These are phyloP conservation scores for Terfezia boudieri DNA, from an alignment of 495 filamentous ascomycete species.

Conservation along the genomic window DNA sequence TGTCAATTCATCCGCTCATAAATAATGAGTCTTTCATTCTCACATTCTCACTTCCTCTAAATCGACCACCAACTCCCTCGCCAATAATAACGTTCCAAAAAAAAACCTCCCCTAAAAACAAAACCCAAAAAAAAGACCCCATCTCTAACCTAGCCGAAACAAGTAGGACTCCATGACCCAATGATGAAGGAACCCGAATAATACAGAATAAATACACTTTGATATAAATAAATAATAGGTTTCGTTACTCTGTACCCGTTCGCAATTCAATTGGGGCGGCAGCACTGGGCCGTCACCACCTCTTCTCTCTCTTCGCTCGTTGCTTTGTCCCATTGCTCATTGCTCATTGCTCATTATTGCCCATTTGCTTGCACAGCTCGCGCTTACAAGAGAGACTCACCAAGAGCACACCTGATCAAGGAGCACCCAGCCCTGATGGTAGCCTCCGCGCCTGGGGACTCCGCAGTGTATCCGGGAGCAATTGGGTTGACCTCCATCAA, in stretches of 20 bases:
- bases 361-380: background rate
- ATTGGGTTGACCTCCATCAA: constrained; percentile 86
- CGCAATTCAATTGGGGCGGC: background rate
- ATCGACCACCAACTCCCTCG: no score
- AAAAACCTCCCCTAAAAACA: no score
- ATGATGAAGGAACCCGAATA: background rate
- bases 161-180: no score
- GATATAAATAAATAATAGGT: background rate
- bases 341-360: no score
- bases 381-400: constrained; percentile 58
- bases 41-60: no score
- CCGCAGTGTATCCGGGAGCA: constrained; percentile 31
- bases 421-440: constrained; percentile 81
- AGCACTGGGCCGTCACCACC: background rate
- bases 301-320: no score
- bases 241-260: background rate
- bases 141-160: no score
- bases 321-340: no score
- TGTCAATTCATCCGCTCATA: no score
- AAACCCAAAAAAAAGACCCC: no score
- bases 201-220: background rate
- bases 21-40: no score
- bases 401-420: constrained; percentile 72
- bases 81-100: no score
- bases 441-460: constrained; percentile 49